Evolutionary conservation across 192 early-diverging fungal genomes (phyloP), one percentile per base, ranked within the genome.

Genomic region (Mycoemilia scoparia): DNA sequence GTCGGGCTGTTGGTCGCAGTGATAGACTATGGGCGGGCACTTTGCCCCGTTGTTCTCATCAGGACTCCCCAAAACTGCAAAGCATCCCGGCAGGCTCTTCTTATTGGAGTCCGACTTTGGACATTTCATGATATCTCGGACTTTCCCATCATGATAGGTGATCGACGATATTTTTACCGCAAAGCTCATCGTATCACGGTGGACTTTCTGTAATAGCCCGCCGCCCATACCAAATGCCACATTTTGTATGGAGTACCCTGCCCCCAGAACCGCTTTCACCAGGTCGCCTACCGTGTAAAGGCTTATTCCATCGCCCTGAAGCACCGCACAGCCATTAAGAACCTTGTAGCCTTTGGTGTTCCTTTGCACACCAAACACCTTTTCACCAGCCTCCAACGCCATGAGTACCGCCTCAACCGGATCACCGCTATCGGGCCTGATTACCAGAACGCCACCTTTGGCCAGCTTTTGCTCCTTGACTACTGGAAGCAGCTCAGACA

Each of bases 211-310:
- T 36, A 90, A 49, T 11, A 90, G 60, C 1, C 78, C 81, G 38
- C 76, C 79, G 24, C 86, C 86, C 86, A 90, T 90, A 9, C 86
- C 86, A 38, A 82, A 81, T 0, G 72, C 75, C 11, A 80, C 73
- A 39, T 72, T 74, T 32, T 79, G 69, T 24, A 76, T 77, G 6
- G 79, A 52, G 41, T 60, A 90, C 5, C 76, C 76, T 0, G 63
- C 76, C 1, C 49, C 49, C 22, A 55, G 24, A 8, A 77, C 63
- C 3, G 70, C 73, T 0, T 44, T 49, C 11, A 82, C 47, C 22
- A 90, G 83, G 0, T 16, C 32, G 10, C 33, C 30, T 17, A 86
- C 41, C 5, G 64, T 58, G 3, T 41, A 19, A 24, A 63, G 59
- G 10, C 59, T 73, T 13, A 90, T 73, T 16, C 74, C 81, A 45